These are phyloP conservation scores for Alternaria solani DNA, from an alignment of 2,329 filamentous ascomycete species.

Conservation along the genomic window DNA sequence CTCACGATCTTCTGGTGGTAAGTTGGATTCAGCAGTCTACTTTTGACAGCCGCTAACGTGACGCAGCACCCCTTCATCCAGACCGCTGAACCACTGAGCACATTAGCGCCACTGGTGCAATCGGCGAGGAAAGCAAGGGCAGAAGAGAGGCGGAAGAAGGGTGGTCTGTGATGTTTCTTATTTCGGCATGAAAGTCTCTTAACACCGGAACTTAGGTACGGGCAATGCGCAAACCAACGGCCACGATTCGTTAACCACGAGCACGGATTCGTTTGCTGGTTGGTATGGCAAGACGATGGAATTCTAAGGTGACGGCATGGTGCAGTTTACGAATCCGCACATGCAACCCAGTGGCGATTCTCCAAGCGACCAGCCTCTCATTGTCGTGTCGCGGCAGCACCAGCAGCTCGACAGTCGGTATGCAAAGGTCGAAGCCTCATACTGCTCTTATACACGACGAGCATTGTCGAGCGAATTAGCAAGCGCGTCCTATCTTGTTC, in stretches of 20 bases:
- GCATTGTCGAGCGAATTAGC: slow-evolving; percentile 21
- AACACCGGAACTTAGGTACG: slow-evolving; percentile 35
- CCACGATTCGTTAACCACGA: slow-evolving; percentile 27
- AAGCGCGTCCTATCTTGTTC: slow-evolving; percentile 16
- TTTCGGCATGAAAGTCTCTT: slow-evolving; percentile 35
- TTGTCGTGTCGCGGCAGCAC: slow-evolving; percentile 12
- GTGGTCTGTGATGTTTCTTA: slow-evolving; percentile 48
- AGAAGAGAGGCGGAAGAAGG: slow-evolving; percentile 70
- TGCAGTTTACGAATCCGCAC: slow-evolving; percentile 3
- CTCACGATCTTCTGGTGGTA: slow-evolving; percentile 91
- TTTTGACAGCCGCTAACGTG: slow-evolving; percentile 17
- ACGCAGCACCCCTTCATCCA: slow-evolving; percentile 59
- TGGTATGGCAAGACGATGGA: slow-evolving; percentile 38
- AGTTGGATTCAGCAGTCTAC: slow-evolving; percentile 48
- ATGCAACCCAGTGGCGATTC: slow-evolving; percentile 6
- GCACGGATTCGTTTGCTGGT: slow-evolving; percentile 36
- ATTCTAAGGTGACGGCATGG: slow-evolving; percentile 15
- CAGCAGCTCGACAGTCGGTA: slow-evolving; percentile 12
- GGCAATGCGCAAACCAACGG: slow-evolving; percentile 27
- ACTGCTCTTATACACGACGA: slow-evolving; percentile 14
- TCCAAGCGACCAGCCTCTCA: slow-evolving; percentile 4
- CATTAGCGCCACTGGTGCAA: slow-evolving; percentile 85
- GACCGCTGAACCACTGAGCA: slow-evolving; percentile 63
- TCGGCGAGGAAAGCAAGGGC: slow-evolving; percentile 85
- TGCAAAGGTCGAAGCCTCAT: slow-evolving; percentile 22